A percentile compares a stretch with the other conserved stretches of the same genome.
phyloP scores from a whole-genome alignment of 495 filamentous ascomycete genomes.

The Aspergillus heteromorphus region DNA sequence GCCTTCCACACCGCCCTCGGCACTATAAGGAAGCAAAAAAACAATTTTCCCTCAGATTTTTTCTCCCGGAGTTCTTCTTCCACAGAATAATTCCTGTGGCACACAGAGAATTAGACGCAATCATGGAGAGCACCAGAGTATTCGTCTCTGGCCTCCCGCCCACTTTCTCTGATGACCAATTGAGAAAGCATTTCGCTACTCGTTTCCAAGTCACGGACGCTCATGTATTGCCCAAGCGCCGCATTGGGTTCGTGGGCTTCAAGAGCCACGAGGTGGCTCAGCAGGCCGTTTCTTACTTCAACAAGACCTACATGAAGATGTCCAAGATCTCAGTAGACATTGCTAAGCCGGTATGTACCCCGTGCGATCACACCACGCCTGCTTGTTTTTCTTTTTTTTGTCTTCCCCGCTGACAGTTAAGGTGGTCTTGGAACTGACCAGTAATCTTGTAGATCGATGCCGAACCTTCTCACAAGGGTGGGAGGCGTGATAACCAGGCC shows the following conservation, averaged over 20 bases:
- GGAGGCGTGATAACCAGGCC: slow-evolving; percentile 16
- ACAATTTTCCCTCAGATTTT: slow-evolving; percentile 21
- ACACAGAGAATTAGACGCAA: slow-evolving; percentile 11
- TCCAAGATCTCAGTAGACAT: slow-evolving; percentile 91
- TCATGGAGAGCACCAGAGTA: slow-evolving; percentile 61
- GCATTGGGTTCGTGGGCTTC: slow-evolving; percentile 96
- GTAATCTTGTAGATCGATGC: slow-evolving; percentile 36
- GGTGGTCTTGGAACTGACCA: slow-evolving; percentile 45
- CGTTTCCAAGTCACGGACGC: slow-evolving; percentile 78
- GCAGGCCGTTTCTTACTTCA: slow-evolving; percentile 86
- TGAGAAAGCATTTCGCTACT: slow-evolving; percentile 80
- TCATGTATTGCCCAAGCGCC: slow-evolving; percentile 78
- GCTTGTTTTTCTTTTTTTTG: slow-evolving; percentile 8
- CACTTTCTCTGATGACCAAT: slow-evolving; percentile 66
- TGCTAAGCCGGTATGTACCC: slow-evolving; percentile 67
- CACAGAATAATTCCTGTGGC: slow-evolving; percentile 13
- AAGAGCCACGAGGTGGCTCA: slow-evolving; percentile 73
- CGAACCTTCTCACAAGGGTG: slow-evolving; percentile 28
- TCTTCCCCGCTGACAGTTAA: slow-evolving; percentile 32
- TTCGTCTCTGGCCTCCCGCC: slow-evolving; percentile 87
- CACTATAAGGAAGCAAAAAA: slow-evolving; percentile 31
- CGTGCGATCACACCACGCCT: background rate
- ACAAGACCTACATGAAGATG: slow-evolving; percentile 91
- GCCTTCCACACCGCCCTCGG: slow-evolving; percentile 31
- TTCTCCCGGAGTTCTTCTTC: slow-evolving; percentile 18